Percentiles rank a stretch among this genome's conserved stretches.
Conservation (phyloP, 768 basidiomycete genomes). For the Pleurotus tuoliensis region DNA sequence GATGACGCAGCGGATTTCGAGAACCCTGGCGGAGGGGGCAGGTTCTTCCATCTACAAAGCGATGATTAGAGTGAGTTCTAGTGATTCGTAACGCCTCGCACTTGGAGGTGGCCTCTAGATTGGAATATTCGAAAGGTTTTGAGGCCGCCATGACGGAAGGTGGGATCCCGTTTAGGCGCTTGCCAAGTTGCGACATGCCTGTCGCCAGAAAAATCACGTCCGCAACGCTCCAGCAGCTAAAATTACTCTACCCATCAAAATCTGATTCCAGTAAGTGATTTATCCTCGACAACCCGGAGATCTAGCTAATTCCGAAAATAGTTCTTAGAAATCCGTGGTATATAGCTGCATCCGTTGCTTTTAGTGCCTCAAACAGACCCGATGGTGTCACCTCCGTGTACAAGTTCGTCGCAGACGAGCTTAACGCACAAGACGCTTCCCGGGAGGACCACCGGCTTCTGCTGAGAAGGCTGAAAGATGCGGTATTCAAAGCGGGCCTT, state of each 20-base stretch:
- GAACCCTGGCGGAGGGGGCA: constrained; percentile 10
- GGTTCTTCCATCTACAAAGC: constrained; percentile 5
- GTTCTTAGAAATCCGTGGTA: constrained; percentile 50
- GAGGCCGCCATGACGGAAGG: no score
- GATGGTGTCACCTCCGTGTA: constrained; percentile 57
- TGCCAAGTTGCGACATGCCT: no score
- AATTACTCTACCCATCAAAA: background rate
- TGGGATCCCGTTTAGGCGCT: no score
- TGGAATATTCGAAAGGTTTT: constrained; percentile 1
- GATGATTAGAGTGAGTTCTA: background rate
- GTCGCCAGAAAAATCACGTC: background rate
- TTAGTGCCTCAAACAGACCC: constrained; percentile 54
- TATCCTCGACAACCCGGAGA: no score
- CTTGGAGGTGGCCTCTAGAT: constrained; percentile 6
- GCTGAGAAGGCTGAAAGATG: constrained; percentile 56
- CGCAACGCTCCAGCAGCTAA: background rate
- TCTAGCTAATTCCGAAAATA: constrained; percentile 11
- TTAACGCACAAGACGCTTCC: constrained; percentile 25
- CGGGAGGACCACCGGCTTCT: constrained; percentile 36
- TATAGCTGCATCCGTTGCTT: constrained; percentile 51
- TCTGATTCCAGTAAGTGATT: no score
- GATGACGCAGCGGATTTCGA: constrained; percentile 19
- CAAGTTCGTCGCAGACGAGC: constrained; percentile 41
- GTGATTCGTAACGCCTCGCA: background rate
- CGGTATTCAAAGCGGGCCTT: constrained; percentile 58